Evolutionary conservation across 108 stramenopile genomes (phyloP), one percentile per base, ranked within the genome.

Genomic region (Chaetoceros tenuissimus): DNA sequence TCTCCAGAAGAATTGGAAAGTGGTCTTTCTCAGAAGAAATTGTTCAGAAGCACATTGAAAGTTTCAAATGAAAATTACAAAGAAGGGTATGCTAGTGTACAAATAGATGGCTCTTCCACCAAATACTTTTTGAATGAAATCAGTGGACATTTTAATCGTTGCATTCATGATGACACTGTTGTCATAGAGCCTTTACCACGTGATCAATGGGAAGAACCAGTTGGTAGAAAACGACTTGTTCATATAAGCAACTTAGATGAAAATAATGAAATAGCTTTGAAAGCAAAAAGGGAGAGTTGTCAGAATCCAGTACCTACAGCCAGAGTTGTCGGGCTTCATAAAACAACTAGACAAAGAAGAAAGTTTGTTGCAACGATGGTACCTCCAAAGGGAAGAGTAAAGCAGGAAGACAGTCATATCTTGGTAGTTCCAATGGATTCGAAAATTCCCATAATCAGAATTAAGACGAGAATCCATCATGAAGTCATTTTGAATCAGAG

Each of bases 381-480:
- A 53, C 31, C 60, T 20, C 59, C 73, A 31, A 73, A 81, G 46
- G 53, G 48, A 2, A 48, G 58, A 3, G 5, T 40, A 10, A 10
- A 5, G 5, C 34, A 13, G 13, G 34, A 40, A 10, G 8, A 40
- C 8, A 40, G 13, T 40, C 13, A 40, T 40, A 43, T 76, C 24
- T 23, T 81, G 17, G 66, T 81, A 10, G 62, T 76, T 31, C 80
- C 80, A 7, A 77, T 81, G 75, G 80, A 81, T 51, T 31, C 62
- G 0, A 51, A 75, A 5, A 74, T 81, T 27, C 80, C 80, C 7
- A 73, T 70, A 49, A 81, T 81, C 43, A 70, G 80, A 19, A 73
- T 81, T 24, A 57, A 57, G 47, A 72, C 74, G 0, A 59, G 55
- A 21, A 63, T 73, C 31, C 31, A 51, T 16, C 19, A 23, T 49